Base-by-base conservation (phyloP, 2,329 filamentous ascomycete genomes). In the Thielaviopsis ethacetica region DNA sequence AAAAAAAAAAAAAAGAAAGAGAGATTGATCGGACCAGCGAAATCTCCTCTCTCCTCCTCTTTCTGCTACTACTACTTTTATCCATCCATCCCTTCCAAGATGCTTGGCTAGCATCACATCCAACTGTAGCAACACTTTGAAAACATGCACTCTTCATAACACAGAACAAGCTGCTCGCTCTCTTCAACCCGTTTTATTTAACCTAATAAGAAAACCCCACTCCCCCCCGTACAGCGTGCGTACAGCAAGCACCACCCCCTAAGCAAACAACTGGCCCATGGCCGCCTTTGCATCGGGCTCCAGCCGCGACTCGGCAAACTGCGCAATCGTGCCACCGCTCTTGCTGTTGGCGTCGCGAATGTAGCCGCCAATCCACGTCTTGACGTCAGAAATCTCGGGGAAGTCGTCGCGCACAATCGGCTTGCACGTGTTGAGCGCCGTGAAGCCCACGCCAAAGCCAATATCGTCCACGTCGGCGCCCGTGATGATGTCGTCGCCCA, bases 381-480 rank as follows among this genome's bases (percentile, higher is more conserved):
- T 75, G 61, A 90, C 86, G 58, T 90, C 84, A 5, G 81, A 79
- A 15, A 95, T 83, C 62, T 96, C 86, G 0, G 91, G 86, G 75
- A 90, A 97, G 21, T 91, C 86, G 68, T 97, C 93, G 56, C 77
- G 78, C 1, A 80, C 73, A 3, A 81, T 75, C 61, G 83, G 83
- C 69, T 85, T 88, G 74, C 91, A 93, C 0, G 91, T 96, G 73
- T 91, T 95, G 63, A 98, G 79, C 34, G 88, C 85, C 0, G 93
- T 97, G 72, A 95, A 98, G 9, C 90, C 91, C 63, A 96, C 84
- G 26, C 93, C 93, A 67, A 98, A 98, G 27, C 88, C 85, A 64
- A 96, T 83, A 69, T 98, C 93, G 66, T 98, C 93, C 26, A 95
- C 87, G 66, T 97, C 91, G 2, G 89, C 84, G 68, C 97, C 93